Base-by-base conservation (phyloP, 2,329 filamentous ascomycete genomes). In the Didymella pomorum region DNA sequence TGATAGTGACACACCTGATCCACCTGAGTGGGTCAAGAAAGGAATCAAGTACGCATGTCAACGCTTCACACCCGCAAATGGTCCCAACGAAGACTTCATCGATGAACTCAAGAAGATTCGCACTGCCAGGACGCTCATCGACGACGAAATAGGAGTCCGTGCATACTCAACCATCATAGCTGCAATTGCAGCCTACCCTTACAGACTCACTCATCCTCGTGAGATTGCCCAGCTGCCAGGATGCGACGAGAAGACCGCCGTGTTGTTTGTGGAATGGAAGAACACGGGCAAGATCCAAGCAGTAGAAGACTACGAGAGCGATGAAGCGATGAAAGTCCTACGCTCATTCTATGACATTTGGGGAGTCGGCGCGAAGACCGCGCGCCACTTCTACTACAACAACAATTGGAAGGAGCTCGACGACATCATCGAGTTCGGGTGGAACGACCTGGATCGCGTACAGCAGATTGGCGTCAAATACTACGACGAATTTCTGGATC, bases 401-500 rank as follows among this genome's bases (percentile, higher is more conserved):
- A 87, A 86, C 61, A 81, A 91, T 26, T 97, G 92, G 91, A 84
- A 86, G 59, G 90, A 95, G 59, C 80, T 97, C 0, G 92, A 97
- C 68, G 93, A 98, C 68, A 80, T 98, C 3, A 82, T 97, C 39
- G 90, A 96, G 69, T 84, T 87, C 68, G 93, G 91, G 11, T 98
- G 94, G 94, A 74, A 81, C 20, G 82, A 76, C 0, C 81, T 98
- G 1, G 89, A 84, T 0, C 87, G 93, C 12, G 90, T 92, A 1
- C 94, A 97, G 76, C 93, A 98, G 73, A 96, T 98, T 54, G 94
- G 95, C 0, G 81, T 97, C 43, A 98, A 98, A 73, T 97, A 88
- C 77, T 97, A 96, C 73, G 90, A 96, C 31, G 94, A 98, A 63
- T 90, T 99, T 54, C 79, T 85, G 44, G 77, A 83, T 16, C 87